These are phyloP conservation scores for Lipomyces mesembrius DNA, from an alignment of 805 yeast species.

Conservation along the genomic window DNA sequence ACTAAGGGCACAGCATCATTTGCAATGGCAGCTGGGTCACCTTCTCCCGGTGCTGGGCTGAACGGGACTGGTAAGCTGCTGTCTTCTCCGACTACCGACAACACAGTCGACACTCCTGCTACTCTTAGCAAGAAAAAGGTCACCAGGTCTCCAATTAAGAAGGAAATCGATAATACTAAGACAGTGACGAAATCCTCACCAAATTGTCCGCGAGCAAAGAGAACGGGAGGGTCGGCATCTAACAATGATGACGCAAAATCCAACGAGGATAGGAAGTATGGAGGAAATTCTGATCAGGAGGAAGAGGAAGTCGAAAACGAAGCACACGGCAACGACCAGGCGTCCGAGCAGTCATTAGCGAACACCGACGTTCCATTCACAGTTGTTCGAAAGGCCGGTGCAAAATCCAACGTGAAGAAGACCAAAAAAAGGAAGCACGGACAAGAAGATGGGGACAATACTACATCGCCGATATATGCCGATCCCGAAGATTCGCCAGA, in stretches of 20 bases:
- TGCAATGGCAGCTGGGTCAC: neutral
- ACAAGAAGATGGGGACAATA: neutral
- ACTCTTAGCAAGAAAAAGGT: neutral
- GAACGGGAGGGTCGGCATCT: neutral
- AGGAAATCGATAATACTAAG: neutral
- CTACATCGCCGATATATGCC: neutral
- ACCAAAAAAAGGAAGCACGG: slow-evolving; percentile 4
- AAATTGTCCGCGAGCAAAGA: neutral
- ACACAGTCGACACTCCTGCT: neutral
- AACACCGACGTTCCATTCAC: slow-evolving; percentile 14
- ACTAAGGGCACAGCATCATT: neutral
- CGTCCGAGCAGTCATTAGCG: neutral
- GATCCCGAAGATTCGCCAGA: slow-evolving; percentile 22
- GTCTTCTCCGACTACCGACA: neutral
- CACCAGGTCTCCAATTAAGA: neutral
- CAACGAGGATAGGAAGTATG: neutral
- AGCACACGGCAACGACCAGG: slow-evolving; percentile 3
- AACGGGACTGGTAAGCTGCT: neutral
- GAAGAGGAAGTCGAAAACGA: slow-evolving; percentile 16
- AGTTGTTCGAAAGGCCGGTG: neutral
- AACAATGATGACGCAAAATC: neutral
- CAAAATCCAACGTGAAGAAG: slow-evolving; percentile 8
- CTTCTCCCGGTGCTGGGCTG: neutral
- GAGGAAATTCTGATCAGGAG: slow-evolving; percentile 15
- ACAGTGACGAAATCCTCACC: neutral